Conservation (phyloP, 495 filamentous ascomycete species). For the Xylaria curta region DNA sequence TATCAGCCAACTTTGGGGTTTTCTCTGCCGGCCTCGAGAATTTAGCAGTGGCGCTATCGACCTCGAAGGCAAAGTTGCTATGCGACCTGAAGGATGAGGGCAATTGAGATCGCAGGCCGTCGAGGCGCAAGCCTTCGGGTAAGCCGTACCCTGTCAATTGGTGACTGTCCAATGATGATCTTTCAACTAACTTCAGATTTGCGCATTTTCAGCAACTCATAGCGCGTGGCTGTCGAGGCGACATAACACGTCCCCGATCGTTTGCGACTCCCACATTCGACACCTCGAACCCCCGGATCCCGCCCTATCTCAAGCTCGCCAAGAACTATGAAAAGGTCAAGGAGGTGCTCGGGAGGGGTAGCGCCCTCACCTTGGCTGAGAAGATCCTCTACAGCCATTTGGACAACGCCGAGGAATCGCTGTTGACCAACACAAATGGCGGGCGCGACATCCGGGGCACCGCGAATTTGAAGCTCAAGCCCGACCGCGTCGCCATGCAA, state of each 20-base stretch:
- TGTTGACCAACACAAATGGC: conserved; percentile 79
- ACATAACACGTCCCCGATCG: conserved; percentile 35
- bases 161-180: background rate
- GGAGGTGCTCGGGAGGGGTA: conserved; percentile 67
- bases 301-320: conserved; percentile 54
- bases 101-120: conserved; percentile 37
- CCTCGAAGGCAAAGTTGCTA: conserved; percentile 12
- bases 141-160: background rate
- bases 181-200: background rate
- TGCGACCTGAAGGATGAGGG: conserved; percentile 36
- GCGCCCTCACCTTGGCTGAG: conserved; percentile 85
- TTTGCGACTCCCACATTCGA: conserved; percentile 41
- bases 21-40: conserved; percentile 19
- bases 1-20: conserved; percentile 17
- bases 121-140: conserved; percentile 38
- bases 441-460: conserved; percentile 80
- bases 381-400: conserved; percentile 98
- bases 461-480: conserved; percentile 96
- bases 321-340: conserved; percentile 66
- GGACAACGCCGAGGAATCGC: conserved; percentile 82
- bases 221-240: conserved; percentile 31
- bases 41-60: conserved; percentile 41
- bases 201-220: conserved; percentile 30
- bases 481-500: conserved; percentile 97
- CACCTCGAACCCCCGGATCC: conserved; percentile 43